These are phyloP conservation scores for Breynia disticha DNA, from an alignment of 441 rosid genomes.

Conservation along the genomic window DNA sequence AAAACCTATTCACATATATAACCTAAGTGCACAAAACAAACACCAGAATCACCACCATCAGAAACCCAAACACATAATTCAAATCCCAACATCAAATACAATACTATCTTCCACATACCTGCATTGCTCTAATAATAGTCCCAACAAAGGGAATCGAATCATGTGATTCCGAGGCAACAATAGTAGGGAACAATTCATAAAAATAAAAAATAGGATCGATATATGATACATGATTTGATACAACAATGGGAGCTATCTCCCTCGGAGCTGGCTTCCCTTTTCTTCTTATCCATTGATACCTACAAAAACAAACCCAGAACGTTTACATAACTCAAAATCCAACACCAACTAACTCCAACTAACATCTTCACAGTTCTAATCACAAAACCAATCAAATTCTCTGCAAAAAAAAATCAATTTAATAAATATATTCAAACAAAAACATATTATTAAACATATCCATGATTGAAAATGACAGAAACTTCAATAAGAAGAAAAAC, in stretches of 20 bases:
- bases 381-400: too few species aligned
- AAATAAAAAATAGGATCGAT: conserved; percentile 91
- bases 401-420: too few species aligned
- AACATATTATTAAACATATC: too few species aligned
- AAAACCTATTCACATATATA: conserved; percentile 90
- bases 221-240: conserved; percentile 87
- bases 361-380: too few species aligned
- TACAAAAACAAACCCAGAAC: conserved; percentile 11
- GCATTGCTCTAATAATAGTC: conserved; percentile 98
- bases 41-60: conserved; percentile 1
- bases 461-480: too few species aligned
- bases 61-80: neutral
- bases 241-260: conserved; percentile 81
- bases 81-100: neutral
- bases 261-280: conserved; percentile 91
- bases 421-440: too few species aligned
- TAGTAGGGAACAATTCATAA: conserved; percentile 85
- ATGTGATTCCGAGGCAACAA: conserved; percentile 90
- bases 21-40: conserved; percentile 39
- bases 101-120: conserved; percentile 30
- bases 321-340: too few species aligned
- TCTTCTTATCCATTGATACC: conserved; percentile 90
- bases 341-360: too few species aligned
- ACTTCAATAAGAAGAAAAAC: too few species aligned
- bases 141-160: conserved; percentile 91